Evolutionary conservation across 352 stramenopile genomes (phyloP), one percentile per base, ranked within the genome.

Genomic region (Phytophthora pini): DNA sequence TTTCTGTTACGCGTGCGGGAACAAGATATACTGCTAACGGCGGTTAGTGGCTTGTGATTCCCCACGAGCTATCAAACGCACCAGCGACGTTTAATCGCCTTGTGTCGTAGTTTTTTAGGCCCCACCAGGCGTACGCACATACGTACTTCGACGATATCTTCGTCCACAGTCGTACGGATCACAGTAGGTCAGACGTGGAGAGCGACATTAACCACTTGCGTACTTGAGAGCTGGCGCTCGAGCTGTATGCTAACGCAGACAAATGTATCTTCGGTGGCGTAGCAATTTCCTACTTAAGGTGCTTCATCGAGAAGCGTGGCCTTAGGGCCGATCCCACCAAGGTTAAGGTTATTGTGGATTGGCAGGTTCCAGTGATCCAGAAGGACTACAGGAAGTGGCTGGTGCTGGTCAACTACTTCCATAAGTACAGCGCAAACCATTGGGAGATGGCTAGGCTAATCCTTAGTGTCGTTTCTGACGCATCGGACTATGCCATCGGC

Each of bases 401-500:
- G 56, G 49, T 41, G 50, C 17, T 72, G 43, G 64, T 50, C 20
- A 72, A 62, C 26, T 56, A 62, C 22, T 24, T 62, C 13, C 44
- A 59, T 43, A 66, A 66, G 40, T 48, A 60, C 22, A 57, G 20
- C 17, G 29, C 10, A 44, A 43, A 44, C 17, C 15, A 48, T 22
- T 17, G 17, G 9, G 45, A 34, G 17, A 12, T 29, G 48, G 48
- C 20, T n/a, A 10, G 41, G 20, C 20, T 22, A 48, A 5, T 48
- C 7, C 15, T 49, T 17, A 58, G 43, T 27, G 43, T 53, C 27
- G 43, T 53, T n/a, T 61, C 13, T 38, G 65, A 72, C 48, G 56
- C 62, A 1, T 61, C 43, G 9, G 60, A 59, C 32, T 68, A 63
- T 36, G 70, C 55, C 1, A 80, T 77, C 11, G 63, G 63, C 0